Evolutionary conservation across 208 protist genomes (phyloP), one percentile per base, ranked within the genome.

Genomic region (Herpetomonas tarakana): DNA sequence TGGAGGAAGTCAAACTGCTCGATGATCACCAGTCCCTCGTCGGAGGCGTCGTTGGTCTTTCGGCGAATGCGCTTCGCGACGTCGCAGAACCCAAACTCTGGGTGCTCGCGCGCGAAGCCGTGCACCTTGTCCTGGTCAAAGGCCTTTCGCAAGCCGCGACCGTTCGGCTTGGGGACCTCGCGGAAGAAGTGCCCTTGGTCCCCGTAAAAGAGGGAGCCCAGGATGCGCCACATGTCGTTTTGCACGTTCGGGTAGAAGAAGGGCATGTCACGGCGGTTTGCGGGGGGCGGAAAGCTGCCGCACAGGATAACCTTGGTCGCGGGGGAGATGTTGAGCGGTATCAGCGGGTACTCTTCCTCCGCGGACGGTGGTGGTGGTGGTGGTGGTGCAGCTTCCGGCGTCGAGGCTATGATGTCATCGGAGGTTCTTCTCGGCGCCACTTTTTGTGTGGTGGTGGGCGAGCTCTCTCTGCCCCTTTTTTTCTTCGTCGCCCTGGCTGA

Each of bases 191-290:
- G 57, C 7, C 51, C 22, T 4, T 1, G 3, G 46, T 71, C 47
- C 25, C 35, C 28, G 52, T 49, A 72, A 38, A 77, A 72, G 9
- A 77, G 45, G 9, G 49, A 19, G 21, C 71, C 71, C 14, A 77
- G 52, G 7, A 77, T 45, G 9, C 35, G 24, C 66, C 71, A 77
- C 71, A 77, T 77, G 49, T 77, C 71, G 30, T 77, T 77, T 53
- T 61, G 63, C 0, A 64, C 4, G 44, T 77, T 77, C 3, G 71
- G 71, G 52, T 77, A 77, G 57, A 60, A 77, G 30, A 77, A 77
- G 4, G 27, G 41, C 26, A 77, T 72, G 6, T 14, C 35, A 14
- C 35, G 35, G 31, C 44, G 52, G 45, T 53, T 70, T 27, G 29
- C 39, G 2, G 68, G 45, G 0, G 71, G 71, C 12, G 60, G 60